These are phyloP conservation scores for Flaveria bidentis DNA, from an alignment of 129 eudicot species.

Conservation along the genomic window DNA sequence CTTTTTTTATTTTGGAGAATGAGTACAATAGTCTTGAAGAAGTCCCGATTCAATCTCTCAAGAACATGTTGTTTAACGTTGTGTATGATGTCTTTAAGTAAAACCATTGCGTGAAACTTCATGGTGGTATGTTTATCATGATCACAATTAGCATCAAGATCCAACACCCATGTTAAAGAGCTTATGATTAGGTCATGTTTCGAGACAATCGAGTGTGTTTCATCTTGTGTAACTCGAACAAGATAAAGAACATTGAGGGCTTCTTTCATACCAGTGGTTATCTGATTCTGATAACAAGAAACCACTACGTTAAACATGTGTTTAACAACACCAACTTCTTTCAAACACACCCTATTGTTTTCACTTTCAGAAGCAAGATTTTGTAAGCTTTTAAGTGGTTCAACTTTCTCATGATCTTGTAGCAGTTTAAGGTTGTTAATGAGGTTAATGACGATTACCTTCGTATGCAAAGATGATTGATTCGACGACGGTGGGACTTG, in stretches of 20 bases:
- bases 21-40: slow-evolving; percentile 44
- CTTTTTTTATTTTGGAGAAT: slow-evolving; percentile 15
- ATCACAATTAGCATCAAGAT: slow-evolving; percentile 14
- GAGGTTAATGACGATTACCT: slow-evolving; percentile 31
- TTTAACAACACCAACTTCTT: slow-evolving; percentile 45
- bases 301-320: slow-evolving; percentile 40
- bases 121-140: slow-evolving; percentile 13
- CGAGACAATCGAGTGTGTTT: slow-evolving; percentile 11
- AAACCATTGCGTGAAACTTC: slow-evolving; percentile 38
- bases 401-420: slow-evolving; percentile 19
- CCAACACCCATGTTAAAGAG: slow-evolving; percentile 59
- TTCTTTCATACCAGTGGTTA: slow-evolving; percentile 38
- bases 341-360: slow-evolving; percentile 35
- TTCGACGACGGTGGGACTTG: slow-evolving; percentile 14
- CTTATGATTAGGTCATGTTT: slow-evolving; percentile 43
- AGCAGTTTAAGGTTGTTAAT: slow-evolving; percentile 31
- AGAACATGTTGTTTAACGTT: slow-evolving; percentile 38
- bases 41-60: slow-evolving; percentile 49
- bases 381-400: slow-evolving; percentile 46
- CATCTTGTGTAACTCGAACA: slow-evolving; percentile 25
- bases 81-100: slow-evolving; percentile 38
- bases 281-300: slow-evolving; percentile 34
- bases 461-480: slow-evolving; percentile 28
- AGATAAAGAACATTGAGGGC: slow-evolving; percentile 47
- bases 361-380: slow-evolving; percentile 35